Evolutionary conservation across 169 alveolate species (phyloP).

Genomic region (Cryptosporidium andersoni): DNA sequence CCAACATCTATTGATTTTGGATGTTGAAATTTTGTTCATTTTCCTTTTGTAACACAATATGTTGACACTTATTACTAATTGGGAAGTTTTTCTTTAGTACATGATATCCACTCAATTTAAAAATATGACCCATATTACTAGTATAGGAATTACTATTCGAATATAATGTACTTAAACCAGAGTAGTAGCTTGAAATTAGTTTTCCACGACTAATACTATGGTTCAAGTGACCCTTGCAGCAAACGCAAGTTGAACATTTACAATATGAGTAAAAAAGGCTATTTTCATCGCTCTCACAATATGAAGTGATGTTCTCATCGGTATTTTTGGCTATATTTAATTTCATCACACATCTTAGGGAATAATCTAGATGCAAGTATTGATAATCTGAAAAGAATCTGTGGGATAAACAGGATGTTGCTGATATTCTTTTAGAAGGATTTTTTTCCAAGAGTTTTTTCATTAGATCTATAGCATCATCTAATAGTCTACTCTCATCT

Average conservation of each 20-base stretch:
- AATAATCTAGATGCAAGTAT: not conserved
- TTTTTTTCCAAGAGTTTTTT: slow-evolving; percentile 42
- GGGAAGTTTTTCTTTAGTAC: not conserved
- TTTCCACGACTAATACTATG: slow-evolving; percentile 6
- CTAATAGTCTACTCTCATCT: slow-evolving; percentile 24
- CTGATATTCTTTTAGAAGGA: slow-evolving; percentile 66
- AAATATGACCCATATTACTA: not conserved
- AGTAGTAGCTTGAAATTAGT: slow-evolving; percentile 28
- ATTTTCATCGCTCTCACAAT: slow-evolving; percentile 44
- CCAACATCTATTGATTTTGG: slow-evolving; percentile 13
- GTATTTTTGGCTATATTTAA: slow-evolving; percentile 11
- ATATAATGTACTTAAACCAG: slow-evolving; percentile 37
- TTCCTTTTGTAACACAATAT: not conserved
- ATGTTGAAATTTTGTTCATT: slow-evolving; percentile 55
- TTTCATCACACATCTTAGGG: slow-evolving; percentile 39
- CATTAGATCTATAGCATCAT: slow-evolving; percentile 53
- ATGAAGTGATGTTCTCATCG: slow-evolving; percentile 47
- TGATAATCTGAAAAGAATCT: slow-evolving; percentile 9
- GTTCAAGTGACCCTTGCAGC: not conserved
- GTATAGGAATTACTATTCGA: slow-evolving; percentile 44
- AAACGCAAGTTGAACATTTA: slow-evolving; percentile 27
- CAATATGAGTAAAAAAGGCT: slow-evolving; percentile 31
- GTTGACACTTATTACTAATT: not conserved
- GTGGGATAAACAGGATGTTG: slow-evolving; percentile 47
- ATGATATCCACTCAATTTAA: not conserved